Percentiles rank a stretch among this genome's conserved stretches.
phyloP scores from a whole-genome alignment of 176 grass and related monocot species.

The Musa beccarii region DNA sequence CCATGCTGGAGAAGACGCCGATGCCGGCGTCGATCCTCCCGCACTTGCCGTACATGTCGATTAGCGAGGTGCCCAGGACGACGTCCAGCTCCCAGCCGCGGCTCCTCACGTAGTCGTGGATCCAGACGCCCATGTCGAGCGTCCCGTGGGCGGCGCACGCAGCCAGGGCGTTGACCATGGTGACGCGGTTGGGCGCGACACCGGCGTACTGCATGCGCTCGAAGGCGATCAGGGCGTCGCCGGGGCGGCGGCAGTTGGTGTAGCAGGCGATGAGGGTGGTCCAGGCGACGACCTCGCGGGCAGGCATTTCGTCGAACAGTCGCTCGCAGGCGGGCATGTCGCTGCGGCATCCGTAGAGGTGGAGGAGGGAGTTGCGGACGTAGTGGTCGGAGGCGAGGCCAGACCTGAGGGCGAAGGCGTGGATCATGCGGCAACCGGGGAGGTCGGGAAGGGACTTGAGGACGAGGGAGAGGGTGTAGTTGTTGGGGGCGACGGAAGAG shows the following conservation, averaged over 20 bases:
- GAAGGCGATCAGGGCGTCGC: slow-evolving; percentile 14
- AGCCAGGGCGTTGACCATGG: slow-evolving; percentile 40
- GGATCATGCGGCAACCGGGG: slow-evolving; percentile 25
- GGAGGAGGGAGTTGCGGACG: slow-evolving; percentile 30
- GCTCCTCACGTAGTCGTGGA: slow-evolving; percentile 38
- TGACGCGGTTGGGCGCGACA: slow-evolving; percentile 57
- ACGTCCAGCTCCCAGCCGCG: slow-evolving; percentile 48
- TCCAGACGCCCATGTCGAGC: slow-evolving; percentile 40
- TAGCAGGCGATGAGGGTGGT: slow-evolving; percentile 21
- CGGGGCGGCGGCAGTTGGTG: neutral
- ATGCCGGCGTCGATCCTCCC: slow-evolving; percentile 23
- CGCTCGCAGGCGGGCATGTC: slow-evolving; percentile 9
- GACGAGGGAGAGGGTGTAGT: slow-evolving; percentile 52
- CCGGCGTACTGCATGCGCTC: slow-evolving; percentile 12
- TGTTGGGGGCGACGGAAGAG: slow-evolving; percentile 48
- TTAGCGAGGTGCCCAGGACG: slow-evolving; percentile 43
- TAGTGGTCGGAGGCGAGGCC: slow-evolving; percentile 38
- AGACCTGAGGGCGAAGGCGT: slow-evolving; percentile 35
- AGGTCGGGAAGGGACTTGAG: slow-evolving; percentile 44
- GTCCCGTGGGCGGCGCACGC: slow-evolving; percentile 28
- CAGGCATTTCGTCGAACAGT: slow-evolving; percentile 62
- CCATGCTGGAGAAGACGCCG: slow-evolving; percentile 42
- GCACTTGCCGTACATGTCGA: slow-evolving; percentile 72
- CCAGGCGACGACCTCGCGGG: slow-evolving; percentile 33
- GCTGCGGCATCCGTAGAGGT: neutral